Percentiles rank a stretch among this genome's conserved stretches.
phyloP scores from a whole-genome alignment of 257 asterid species.

The Petunia axillaris region DNA sequence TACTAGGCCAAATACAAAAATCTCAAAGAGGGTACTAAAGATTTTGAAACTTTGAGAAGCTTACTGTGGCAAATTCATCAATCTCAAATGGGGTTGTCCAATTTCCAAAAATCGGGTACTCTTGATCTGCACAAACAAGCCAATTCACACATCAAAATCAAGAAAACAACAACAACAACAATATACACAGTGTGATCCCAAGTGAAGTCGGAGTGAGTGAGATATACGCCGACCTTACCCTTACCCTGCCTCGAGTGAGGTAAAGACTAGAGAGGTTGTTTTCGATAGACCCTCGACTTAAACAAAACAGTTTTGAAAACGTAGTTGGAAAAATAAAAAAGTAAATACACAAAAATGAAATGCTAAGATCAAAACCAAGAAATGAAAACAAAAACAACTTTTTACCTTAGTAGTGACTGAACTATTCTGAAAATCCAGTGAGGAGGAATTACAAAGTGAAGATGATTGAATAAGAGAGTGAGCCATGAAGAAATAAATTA shows the following conservation, averaged over 20 bases:
- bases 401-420: conserved; percentile 20
- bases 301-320: too few relatives aligned
- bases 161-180: not conserved
- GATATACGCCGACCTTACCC: too few relatives aligned
- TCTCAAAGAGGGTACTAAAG: conserved; percentile 35
- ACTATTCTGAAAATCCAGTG: conserved; percentile 22
- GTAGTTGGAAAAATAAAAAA: too few relatives aligned
- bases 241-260: too few relatives aligned
- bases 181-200: too few relatives aligned
- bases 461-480: conserved; percentile 28
- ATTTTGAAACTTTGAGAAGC: conserved; percentile 34
- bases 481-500: conserved; percentile 31
- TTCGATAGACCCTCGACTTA: too few relatives aligned
- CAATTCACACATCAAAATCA: not conserved
- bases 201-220: too few relatives aligned
- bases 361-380: not conserved
- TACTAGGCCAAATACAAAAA: conserved; percentile 47
- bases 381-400: not conserved
- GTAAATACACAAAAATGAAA: too few relatives aligned
- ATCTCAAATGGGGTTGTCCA: conserved; percentile 52
- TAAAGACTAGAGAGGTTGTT: too few relatives aligned
- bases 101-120: conserved; percentile 42
- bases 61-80: conserved; percentile 49
- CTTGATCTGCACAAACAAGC: conserved; percentile 38
- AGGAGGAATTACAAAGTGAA: conserved; percentile 22